Base-by-base conservation (phyloP, 768 basidiomycete genomes). In the Rhodotorula babjevae region DNA sequence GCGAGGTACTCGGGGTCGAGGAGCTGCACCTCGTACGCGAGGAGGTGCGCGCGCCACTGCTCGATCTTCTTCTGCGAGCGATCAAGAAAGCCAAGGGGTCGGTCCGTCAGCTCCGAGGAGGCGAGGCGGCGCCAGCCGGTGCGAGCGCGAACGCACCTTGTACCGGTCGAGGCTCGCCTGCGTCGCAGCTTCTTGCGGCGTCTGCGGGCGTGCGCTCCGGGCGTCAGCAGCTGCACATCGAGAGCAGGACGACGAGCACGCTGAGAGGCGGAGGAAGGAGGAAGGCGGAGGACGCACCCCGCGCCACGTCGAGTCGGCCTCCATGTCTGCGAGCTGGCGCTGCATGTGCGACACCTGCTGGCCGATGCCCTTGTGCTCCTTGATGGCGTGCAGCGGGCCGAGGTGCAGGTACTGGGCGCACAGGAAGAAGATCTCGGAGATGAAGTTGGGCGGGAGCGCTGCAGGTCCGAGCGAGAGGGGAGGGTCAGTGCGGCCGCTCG, bases 401-500 rank as follows among this genome's bases (percentile, higher is more conserved):
- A 92, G 89, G 81, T 99, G 95, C 67, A 90, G 89, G 84, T 89
- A 90, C 0, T 92, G 89, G 61, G 91, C 85, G 15, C 89, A 85
- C 57, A 97, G 85, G 83, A 91, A 97, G 83, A 97, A 98, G 29
- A 96, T 87, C 57, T 97, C 89, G 12, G 95, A 92, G 73, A 97
- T 92, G 81, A 99, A 99, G 80, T 96, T 96, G 5, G 90, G 88
- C 11, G 88, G 79, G 7, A 86, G 79, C n/a, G 85, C 87, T 87
- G 77, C 77, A 63, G 4, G 29, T 2, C 19, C n/a, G 53, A 7
- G 47, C 21, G 58, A 5, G 11, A 50, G 2, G 19, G 1, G n/a
- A n/a, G 33, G 27, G 47, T 6, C 21, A 25, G n/a, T 16, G 11
- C 3, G 31, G 16, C 4, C 46, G 31, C 18, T 8, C 25, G 31